phyloP scores from a whole-genome alignment of 2,329 filamentous ascomycete species.

The Phialemoniopsis sp. region DNA sequence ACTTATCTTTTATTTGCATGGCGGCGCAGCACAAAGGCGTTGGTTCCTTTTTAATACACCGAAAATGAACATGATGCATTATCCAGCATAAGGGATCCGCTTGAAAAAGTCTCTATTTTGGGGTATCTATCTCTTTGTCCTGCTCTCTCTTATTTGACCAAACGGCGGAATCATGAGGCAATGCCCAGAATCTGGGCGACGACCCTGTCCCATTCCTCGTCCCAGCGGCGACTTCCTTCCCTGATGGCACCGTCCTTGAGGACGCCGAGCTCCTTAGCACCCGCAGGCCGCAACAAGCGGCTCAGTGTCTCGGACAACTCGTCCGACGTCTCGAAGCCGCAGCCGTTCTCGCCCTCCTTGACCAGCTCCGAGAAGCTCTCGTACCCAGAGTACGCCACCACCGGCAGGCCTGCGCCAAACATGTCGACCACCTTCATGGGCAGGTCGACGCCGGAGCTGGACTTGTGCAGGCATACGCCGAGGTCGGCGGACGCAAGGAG shows the following conservation, averaged over 20 bases:
- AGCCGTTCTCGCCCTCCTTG: slow-evolving; percentile 78
- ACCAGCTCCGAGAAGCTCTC: slow-evolving; percentile 91
- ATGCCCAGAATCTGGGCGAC: slow-evolving; percentile 67
- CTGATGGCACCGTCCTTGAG: slow-evolving; percentile 66
- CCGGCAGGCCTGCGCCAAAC: slow-evolving; percentile 91
- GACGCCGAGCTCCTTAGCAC: slow-evolving; percentile 47
- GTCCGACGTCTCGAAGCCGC: slow-evolving; percentile 71
- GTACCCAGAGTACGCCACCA: slow-evolving; percentile 81
- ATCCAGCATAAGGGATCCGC: background rate
- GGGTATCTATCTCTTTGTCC: too few relatives aligned
- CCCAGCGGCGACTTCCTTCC: slow-evolving; percentile 79
- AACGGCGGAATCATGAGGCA: slow-evolving; percentile 7
- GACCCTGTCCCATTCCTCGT: slow-evolving; percentile 86
- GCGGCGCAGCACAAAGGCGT: too few relatives aligned
- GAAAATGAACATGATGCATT: background rate
- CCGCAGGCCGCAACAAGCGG: slow-evolving; percentile 54
- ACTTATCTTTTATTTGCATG: background rate
- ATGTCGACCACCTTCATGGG: slow-evolving; percentile 99
- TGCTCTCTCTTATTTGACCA: background rate
- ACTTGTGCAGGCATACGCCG: slow-evolving; percentile 88
- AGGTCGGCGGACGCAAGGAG: slow-evolving; percentile 83
- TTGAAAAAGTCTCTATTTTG: too few relatives aligned
- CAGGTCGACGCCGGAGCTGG: slow-evolving; percentile 89
- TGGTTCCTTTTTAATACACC: too few relatives aligned
- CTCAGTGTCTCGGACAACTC: slow-evolving; percentile 61